Evolutionary conservation across 257 asterid genomes (phyloP).

Genomic region (Ligustrum vulgare): DNA sequence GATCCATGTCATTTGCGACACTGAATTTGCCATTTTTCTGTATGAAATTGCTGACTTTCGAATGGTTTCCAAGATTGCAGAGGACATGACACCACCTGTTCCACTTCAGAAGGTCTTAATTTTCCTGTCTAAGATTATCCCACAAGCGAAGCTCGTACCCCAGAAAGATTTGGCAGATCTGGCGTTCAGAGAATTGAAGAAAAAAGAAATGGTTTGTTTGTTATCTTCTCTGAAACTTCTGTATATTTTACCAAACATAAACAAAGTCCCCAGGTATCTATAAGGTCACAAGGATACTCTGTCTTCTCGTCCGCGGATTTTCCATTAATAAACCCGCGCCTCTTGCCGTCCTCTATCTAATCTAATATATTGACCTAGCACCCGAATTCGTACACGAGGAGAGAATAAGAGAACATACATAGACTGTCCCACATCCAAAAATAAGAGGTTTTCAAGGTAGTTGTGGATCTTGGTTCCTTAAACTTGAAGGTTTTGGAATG

Average conservation of each 20-base stretch:
- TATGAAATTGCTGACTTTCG: constrained; percentile 22
- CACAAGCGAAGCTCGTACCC: constrained; percentile 92
- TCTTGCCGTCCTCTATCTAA: background rate
- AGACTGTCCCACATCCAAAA: no score
- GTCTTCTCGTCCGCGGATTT: background rate
- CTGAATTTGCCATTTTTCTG: background rate
- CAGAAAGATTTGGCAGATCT: constrained; percentile 80
- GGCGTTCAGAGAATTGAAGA: constrained; percentile 74
- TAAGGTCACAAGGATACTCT: background rate
- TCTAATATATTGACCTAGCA: background rate
- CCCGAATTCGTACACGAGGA: no score
- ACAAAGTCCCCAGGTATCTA: background rate
- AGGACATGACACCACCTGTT: constrained; percentile 81
- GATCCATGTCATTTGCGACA: no score
- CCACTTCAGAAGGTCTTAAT: constrained; percentile 74
- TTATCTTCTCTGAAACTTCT: background rate
- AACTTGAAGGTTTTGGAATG: background rate
- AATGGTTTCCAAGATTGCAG: constrained; percentile 60
- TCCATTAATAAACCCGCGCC: background rate
- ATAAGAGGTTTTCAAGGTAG: no score
- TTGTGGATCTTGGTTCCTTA: no score
- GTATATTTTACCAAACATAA: background rate
- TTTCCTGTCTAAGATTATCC: constrained; percentile 62
- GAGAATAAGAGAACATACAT: no score
- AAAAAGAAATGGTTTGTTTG: constrained; percentile 60